These are phyloP conservation scores for Rubia peregrina DNA, from an alignment of 305 asterid species.

Conservation along the genomic window DNA sequence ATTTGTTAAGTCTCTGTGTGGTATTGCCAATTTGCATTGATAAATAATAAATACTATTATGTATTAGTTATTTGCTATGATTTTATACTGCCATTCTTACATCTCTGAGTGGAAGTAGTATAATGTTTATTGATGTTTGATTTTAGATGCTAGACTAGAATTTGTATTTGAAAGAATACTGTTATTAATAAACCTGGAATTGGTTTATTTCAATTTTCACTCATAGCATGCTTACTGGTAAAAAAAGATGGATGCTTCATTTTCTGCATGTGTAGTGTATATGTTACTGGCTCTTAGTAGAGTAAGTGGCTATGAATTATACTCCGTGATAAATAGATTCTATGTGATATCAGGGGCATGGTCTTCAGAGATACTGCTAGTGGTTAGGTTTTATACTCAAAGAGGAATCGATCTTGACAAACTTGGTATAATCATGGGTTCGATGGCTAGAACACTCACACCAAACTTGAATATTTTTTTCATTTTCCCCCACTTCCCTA, in stretches of 20 bases:
- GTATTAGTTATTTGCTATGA: background rate
- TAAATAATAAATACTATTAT: background rate
- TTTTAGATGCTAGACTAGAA: background rate
- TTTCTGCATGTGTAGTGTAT: background rate
- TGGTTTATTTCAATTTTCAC: background rate
- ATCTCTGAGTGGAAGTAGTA: background rate
- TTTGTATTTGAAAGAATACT: background rate
- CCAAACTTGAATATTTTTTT: background rate
- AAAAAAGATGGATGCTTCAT: background rate
- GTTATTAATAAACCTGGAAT: background rate
- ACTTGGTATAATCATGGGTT: background rate
- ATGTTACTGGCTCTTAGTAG: background rate
- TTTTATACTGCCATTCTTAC: background rate
- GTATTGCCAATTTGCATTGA: constrained; percentile 15
- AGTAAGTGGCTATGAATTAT: background rate
- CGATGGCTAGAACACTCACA: background rate
- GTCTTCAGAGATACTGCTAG: background rate
- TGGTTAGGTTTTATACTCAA: background rate
- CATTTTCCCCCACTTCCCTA: background rate
- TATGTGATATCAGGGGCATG: background rate
- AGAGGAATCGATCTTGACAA: background rate
- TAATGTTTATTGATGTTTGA: background rate
- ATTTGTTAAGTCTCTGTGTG: constrained; percentile 10
- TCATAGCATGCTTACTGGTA: background rate
- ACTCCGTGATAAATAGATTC: no score